Conservation (phyloP, 2,329 filamentous ascomycete genomes). For the Penicillium janthinellum region DNA sequence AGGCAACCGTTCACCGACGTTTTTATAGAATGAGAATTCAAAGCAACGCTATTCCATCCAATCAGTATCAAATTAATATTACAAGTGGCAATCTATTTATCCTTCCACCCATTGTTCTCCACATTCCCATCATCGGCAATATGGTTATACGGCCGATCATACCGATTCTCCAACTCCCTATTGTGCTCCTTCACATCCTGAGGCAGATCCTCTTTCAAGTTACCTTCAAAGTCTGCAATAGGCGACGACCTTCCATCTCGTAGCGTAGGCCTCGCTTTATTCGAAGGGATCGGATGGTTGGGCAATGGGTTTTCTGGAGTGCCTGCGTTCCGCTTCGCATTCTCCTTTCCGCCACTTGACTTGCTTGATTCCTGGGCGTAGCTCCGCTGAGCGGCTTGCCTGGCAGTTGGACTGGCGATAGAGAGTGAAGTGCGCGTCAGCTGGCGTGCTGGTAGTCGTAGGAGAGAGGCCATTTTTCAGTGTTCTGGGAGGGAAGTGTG, state of each 20-base stretch:
- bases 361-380: constrained; percentile 9
- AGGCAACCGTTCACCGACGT: too few species aligned
- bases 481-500: background rate
- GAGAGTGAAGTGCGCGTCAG: background rate
- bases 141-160: constrained; percentile 38
- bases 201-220: constrained; percentile 29
- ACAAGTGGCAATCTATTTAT: background rate
- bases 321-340: background rate
- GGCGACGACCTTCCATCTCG: constrained; percentile 33
- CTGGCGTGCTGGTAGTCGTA: constrained; percentile 3
- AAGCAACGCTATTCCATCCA: background rate
- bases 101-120: background rate
- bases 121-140: constrained; percentile 30
- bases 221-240: constrained; percentile 33
- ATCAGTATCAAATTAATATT: background rate
- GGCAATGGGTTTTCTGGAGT: background rate
- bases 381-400: background rate
- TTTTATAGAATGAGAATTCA: background rate
- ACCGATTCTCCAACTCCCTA: constrained; percentile 34
- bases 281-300: constrained; percentile 32
- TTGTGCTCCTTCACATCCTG: constrained; percentile 42
- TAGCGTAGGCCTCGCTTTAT: constrained; percentile 39
- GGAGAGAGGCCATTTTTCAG: constrained; percentile 6
- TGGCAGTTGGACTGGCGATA: background rate
- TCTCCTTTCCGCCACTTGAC: constrained; percentile 3